Conservation (phyloP, 768 basidiomycete species). For the Mycena vulgaris region DNA sequence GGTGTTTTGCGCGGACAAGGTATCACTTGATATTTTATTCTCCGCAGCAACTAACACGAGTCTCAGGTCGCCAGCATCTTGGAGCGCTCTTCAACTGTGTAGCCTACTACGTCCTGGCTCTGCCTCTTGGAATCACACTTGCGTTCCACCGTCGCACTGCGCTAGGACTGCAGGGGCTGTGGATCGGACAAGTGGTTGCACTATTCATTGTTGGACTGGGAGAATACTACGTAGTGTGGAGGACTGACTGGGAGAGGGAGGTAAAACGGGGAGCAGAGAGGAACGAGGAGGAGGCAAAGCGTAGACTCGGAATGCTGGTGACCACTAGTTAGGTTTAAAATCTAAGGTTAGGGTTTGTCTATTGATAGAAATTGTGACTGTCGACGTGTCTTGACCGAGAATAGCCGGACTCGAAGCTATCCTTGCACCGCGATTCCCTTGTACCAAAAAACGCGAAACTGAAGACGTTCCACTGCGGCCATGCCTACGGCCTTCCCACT, state of each 20-base stretch:
- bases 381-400: too few relatives aligned
- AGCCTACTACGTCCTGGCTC: slow-evolving; percentile 85
- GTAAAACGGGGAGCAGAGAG: slow-evolving; percentile 68
- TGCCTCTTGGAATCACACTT: slow-evolving; percentile 84
- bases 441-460: slow-evolving; percentile 35
- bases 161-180: slow-evolving; percentile 78
- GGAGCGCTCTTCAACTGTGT: slow-evolving; percentile 82
- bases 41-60: not conserved
- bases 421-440: slow-evolving; percentile 15
- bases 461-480: slow-evolving; percentile 53
- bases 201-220: slow-evolving; percentile 80
- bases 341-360: too few relatives aligned
- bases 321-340: too few relatives aligned
- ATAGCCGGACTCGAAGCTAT: not conserved
- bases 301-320: slow-evolving; percentile 26
- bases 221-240: slow-evolving; percentile 74
- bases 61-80: slow-evolving; percentile 75
- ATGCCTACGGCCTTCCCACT: slow-evolving; percentile 84
- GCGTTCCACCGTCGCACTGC: slow-evolving; percentile 66
- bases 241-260: slow-evolving; percentile 76
- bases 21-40: slow-evolving; percentile 42
- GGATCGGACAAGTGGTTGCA: slow-evolving; percentile 88
- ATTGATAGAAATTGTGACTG: too few relatives aligned
- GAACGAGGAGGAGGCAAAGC: slow-evolving; percentile 63
- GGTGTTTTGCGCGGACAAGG: slow-evolving; percentile 90